Percentiles rank a stretch among this genome's conserved stretches.
Conservation (phyloP, 805 yeast genomes). For the Candida manassasensis region DNA sequence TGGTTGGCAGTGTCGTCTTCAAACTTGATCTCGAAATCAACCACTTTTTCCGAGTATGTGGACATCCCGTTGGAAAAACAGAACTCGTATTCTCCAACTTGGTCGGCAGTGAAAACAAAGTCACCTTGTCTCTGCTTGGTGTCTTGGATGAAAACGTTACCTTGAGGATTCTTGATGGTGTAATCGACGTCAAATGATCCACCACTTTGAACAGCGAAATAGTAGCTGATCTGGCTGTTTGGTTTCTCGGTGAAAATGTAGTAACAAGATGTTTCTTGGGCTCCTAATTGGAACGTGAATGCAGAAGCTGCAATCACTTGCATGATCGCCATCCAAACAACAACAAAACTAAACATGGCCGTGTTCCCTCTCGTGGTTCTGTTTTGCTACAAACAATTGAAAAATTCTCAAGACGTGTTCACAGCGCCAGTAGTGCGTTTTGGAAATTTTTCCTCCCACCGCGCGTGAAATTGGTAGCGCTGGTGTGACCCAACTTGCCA, state of each 20-base stretch:
- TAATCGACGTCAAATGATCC: constrained; percentile 80
- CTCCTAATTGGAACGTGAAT: constrained; percentile 68
- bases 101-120: constrained; percentile 61
- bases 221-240: constrained; percentile 60
- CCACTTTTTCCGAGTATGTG: constrained; percentile 74
- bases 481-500: no score
- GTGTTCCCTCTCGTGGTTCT: no score
- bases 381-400: no score
- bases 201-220: constrained; percentile 80
- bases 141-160: constrained; percentile 48
- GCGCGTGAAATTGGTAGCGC: no score
- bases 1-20: constrained; percentile 33
- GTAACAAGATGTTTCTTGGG: constrained; percentile 69
- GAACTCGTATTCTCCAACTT: constrained; percentile 77
- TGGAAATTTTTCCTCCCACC: no score
- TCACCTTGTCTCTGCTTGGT: constrained; percentile 75
- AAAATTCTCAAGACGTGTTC: no score
- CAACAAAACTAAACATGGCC: constrained; percentile 1
- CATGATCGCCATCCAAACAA: constrained; percentile 18
- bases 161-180: constrained; percentile 53
- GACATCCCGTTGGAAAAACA: constrained; percentile 83
- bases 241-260: constrained; percentile 62
- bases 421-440: no score
- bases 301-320: constrained; percentile 47
- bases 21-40: constrained; percentile 72